These are phyloP conservation scores for Wickerhamiella qilinensis DNA, from an alignment of 805 yeast species.

Conservation along the genomic window DNA sequence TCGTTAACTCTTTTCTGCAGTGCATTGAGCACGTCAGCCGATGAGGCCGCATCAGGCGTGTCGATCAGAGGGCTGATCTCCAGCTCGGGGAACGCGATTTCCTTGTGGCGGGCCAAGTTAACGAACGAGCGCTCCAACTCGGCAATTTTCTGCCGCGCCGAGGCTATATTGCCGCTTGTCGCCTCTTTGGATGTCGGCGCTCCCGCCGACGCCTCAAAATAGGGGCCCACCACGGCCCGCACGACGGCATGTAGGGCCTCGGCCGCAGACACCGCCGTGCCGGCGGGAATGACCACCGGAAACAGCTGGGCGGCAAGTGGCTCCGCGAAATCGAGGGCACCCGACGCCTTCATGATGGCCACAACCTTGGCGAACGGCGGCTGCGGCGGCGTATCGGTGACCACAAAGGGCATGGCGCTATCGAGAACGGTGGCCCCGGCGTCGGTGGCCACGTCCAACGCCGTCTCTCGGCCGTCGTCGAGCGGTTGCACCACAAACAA, in stretches of 20 bases:
- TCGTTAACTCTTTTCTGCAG: slow-evolving; percentile 53
- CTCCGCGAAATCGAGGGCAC: slow-evolving; percentile 5
- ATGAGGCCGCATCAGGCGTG: slow-evolving; percentile 21
- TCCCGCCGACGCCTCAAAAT: slow-evolving; percentile 35
- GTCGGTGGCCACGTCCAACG: neutral
- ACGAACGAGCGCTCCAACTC: slow-evolving; percentile 55
- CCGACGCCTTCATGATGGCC: slow-evolving; percentile 5
- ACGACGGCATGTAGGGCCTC: slow-evolving; percentile 38
- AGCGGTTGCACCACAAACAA: slow-evolving; percentile 13
- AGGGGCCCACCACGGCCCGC: slow-evolving; percentile 49
- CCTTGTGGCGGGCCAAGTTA: slow-evolving; percentile 41
- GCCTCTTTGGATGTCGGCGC: neutral
- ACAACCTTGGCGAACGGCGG: slow-evolving; percentile 2
- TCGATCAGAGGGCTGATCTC: slow-evolving; percentile 10
- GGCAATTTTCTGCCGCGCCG: slow-evolving; percentile 10
- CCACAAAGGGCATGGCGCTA: too few species aligned
- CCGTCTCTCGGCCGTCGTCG: neutral
- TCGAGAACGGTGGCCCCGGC: neutral
- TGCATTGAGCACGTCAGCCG: slow-evolving; percentile 43
- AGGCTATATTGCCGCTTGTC: slow-evolving; percentile 1
- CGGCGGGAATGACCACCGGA: slow-evolving; percentile 2
- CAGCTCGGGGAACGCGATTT: slow-evolving; percentile 21
- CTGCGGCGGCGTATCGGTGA: neutral
- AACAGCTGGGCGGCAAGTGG: slow-evolving; percentile 5
- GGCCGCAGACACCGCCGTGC: neutral